Evolutionary conservation across 768 basidiomycete genomes (phyloP).

Genomic region (Boletus patriciae): DNA sequence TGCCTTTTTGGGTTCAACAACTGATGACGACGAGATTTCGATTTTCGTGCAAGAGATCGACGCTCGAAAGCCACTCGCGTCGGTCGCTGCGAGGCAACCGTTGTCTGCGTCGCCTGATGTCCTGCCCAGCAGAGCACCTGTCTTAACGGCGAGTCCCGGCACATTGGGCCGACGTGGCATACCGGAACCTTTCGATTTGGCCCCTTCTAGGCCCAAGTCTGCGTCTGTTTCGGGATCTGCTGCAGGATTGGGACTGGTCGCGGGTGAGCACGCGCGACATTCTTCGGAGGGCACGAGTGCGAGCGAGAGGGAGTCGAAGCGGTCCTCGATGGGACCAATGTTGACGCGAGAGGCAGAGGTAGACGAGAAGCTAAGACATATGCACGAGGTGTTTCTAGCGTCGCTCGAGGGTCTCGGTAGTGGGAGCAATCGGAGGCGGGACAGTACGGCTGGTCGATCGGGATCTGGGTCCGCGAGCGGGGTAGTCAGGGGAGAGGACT

Average conservation of each 20-base stretch:
- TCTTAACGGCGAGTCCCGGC: constrained; percentile 8
- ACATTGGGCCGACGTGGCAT: not conserved
- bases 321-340: constrained; percentile 47
- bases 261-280: constrained; percentile 18
- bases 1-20: constrained; percentile 47
- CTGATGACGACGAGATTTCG: constrained; percentile 78
- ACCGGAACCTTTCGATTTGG: not conserved
- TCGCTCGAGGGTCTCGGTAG: constrained; percentile 61
- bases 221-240: not conserved
- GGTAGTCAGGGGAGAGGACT: constrained; percentile 7
- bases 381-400: constrained; percentile 68
- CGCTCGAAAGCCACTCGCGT: constrained; percentile 57
- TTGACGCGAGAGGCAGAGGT: constrained; percentile 67
- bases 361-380: constrained; percentile 58
- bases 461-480: constrained; percentile 14
- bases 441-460: constrained; percentile 12
- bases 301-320: constrained; percentile 23
- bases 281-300: constrained; percentile 19
- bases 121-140: not conserved
- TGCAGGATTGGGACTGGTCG: constrained; percentile 20
- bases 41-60: constrained; percentile 78
- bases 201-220: constrained; percentile 4
- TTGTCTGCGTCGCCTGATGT: not conserved
- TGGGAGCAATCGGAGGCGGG: constrained; percentile 31
- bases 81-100: constrained; percentile 18